Conservation (phyloP, 2,329 filamentous ascomycete species). For the Ceratocystiopsis minuta region DNA sequence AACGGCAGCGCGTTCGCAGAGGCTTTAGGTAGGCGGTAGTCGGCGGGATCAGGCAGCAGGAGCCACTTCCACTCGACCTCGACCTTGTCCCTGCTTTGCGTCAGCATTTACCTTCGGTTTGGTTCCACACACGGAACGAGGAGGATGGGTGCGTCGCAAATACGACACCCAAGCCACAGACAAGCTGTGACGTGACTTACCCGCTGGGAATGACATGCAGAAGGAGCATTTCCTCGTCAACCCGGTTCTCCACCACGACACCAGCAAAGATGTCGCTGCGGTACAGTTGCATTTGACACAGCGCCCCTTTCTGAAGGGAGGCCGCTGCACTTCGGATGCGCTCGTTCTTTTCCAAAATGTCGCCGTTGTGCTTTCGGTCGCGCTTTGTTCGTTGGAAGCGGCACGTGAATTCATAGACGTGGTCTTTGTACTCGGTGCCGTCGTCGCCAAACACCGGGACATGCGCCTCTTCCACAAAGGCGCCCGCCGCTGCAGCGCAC, state of each 20-base stretch:
- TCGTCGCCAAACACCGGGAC: constrained; percentile 81
- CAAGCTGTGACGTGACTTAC: constrained; percentile 28
- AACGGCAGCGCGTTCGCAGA: constrained; percentile 55
- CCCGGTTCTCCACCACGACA: constrained; percentile 66
- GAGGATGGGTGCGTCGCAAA: no score
- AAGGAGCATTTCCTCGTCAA: constrained; percentile 56
- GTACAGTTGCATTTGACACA: constrained; percentile 74
- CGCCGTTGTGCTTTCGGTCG: constrained; percentile 53
- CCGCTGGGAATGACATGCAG: constrained; percentile 72
- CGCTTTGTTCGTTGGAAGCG: constrained; percentile 85
- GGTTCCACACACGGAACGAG: no score
- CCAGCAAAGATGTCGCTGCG: constrained; percentile 82
- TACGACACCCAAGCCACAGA: no score
- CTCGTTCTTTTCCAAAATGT: constrained; percentile 50
- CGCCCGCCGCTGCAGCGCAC: constrained; percentile 79
- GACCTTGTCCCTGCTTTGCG: constrained; percentile 41
- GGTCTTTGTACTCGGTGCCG: constrained; percentile 79
- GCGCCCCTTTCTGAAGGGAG: constrained; percentile 50
- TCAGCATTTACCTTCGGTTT: constrained; percentile 18
- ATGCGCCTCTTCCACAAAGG: constrained; percentile 74
- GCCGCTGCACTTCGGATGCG: constrained; percentile 51
- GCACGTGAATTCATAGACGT: constrained; percentile 84
- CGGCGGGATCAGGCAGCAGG: constrained; percentile 50
- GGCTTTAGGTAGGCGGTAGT: constrained; percentile 56
- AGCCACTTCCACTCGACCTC: constrained; percentile 80